phyloP scores from a whole-genome alignment of 306 rosid species.

The Vachellia pachyceras region DNA sequence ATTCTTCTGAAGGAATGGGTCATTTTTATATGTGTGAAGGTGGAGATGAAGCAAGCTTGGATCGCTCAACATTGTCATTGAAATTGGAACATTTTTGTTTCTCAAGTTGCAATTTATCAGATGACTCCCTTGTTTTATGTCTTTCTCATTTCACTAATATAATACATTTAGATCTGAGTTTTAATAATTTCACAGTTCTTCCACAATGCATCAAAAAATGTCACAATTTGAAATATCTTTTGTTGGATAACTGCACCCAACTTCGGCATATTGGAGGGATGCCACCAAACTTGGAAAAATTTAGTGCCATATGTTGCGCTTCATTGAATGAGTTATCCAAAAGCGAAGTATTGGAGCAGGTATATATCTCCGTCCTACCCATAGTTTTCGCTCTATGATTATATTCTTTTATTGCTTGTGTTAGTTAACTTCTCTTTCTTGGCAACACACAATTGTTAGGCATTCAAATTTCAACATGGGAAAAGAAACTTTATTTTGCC shows the following conservation, averaged over 20 bases:
- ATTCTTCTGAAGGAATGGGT: not conserved
- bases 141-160: too few species aligned
- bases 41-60: not conserved
- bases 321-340: not conserved
- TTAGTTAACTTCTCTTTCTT: not conserved
- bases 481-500: not conserved
- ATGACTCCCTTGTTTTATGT: not conserved
- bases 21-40: not conserved
- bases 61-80: not conserved
- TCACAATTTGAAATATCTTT: too few species aligned
- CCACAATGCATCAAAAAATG: too few species aligned
- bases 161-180: too few species aligned
- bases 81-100: not conserved
- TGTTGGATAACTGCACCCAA: not conserved
- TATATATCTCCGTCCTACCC: not conserved
- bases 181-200: too few species aligned
- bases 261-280: not conserved
- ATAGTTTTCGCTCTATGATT: not conserved
- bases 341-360: not conserved
- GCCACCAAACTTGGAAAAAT: not conserved
- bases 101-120: not conserved
- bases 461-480: not conserved
- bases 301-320: not conserved
- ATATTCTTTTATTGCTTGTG: too few species aligned
- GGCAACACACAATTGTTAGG: not conserved